Conservation (phyloP, 768 basidiomycete genomes). For the Asterophora lycoperdoides region DNA sequence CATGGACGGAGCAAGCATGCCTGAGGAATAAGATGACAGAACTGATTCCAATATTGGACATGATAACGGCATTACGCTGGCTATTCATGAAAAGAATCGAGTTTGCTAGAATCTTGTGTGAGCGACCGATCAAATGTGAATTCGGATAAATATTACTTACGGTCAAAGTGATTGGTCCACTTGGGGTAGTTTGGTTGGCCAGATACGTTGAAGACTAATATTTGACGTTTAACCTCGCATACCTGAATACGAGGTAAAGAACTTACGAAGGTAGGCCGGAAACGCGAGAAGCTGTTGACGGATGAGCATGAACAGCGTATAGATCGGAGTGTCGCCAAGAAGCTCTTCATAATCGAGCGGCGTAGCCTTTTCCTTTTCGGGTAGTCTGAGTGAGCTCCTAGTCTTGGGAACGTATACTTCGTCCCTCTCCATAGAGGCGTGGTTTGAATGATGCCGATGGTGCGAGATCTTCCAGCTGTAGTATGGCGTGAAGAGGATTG, state of each 20-base stretch:
- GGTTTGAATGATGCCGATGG: slow-evolving; percentile 48
- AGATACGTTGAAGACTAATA: slow-evolving; percentile 55
- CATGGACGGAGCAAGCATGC: slow-evolving; percentile 33
- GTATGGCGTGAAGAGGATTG: slow-evolving; percentile 49
- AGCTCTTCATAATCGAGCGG: slow-evolving; percentile 50
- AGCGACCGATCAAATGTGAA: no score
- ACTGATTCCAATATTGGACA: slow-evolving; percentile 55
- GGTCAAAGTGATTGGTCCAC: slow-evolving; percentile 65
- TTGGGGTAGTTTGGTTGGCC: slow-evolving; percentile 56
- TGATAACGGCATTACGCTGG: slow-evolving; percentile 48
- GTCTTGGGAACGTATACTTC: slow-evolving; percentile 60
- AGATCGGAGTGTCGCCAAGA: slow-evolving; percentile 58
- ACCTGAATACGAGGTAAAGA: no score
- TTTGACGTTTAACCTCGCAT: no score
- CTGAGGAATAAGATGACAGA: slow-evolving; percentile 40
- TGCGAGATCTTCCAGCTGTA: slow-evolving; percentile 55
- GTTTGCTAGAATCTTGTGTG: slow-evolving; percentile 33
- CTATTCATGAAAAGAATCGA: slow-evolving; percentile 52
- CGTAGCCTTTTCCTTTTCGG: slow-evolving; percentile 27
- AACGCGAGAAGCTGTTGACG: slow-evolving; percentile 57
- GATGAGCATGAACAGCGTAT: slow-evolving; percentile 51
- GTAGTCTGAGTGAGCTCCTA: slow-evolving; percentile 50
- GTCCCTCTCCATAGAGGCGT: slow-evolving; percentile 51
- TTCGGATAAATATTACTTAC: slow-evolving; percentile 29
- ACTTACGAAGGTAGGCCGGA: slow-evolving; percentile 57